Evolutionary conservation across 2,329 filamentous ascomycete species (phyloP).

Genomic region (Penicillium nordicum): DNA sequence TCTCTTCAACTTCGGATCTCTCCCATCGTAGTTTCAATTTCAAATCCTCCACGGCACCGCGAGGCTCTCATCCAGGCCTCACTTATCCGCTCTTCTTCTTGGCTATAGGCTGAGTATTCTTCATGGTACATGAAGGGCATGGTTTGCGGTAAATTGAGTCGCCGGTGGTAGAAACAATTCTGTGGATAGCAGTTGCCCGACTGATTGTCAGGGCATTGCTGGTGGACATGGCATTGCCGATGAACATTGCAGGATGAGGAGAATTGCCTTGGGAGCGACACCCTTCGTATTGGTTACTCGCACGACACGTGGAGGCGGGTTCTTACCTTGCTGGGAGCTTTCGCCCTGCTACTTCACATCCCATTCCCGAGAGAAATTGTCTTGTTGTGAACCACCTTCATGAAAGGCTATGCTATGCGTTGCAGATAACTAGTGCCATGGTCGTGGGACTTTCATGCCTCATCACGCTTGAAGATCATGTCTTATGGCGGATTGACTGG

Average conservation of each 20-base stretch:
- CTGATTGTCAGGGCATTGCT: not conserved
- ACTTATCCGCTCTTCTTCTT: not conserved
- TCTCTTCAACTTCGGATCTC: not conserved
- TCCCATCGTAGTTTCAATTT: not conserved
- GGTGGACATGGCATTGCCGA: no score
- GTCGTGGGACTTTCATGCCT: not conserved
- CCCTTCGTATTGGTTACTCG: not conserved
- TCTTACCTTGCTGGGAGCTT: not conserved
- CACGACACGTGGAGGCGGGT: not conserved
- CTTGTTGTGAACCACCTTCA: not conserved
- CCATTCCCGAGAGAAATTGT: not conserved
- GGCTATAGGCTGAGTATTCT: not conserved
- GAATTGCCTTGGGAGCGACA: no score
- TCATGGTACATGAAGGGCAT: not conserved
- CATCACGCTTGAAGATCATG: not conserved
- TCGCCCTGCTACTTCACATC: not conserved
- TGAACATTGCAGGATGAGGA: no score
- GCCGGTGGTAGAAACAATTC: not conserved
- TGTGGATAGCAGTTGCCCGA: not conserved
- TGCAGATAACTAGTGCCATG: not conserved
- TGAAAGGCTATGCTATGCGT: not conserved
- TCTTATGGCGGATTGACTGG: not conserved
- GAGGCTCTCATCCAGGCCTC: not conserved
- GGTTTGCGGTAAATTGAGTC: not conserved
- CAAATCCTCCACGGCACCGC: not conserved